These are phyloP conservation scores for Kewa caespitosa DNA, from an alignment of 179 eudicot species.

Conservation along the genomic window DNA sequence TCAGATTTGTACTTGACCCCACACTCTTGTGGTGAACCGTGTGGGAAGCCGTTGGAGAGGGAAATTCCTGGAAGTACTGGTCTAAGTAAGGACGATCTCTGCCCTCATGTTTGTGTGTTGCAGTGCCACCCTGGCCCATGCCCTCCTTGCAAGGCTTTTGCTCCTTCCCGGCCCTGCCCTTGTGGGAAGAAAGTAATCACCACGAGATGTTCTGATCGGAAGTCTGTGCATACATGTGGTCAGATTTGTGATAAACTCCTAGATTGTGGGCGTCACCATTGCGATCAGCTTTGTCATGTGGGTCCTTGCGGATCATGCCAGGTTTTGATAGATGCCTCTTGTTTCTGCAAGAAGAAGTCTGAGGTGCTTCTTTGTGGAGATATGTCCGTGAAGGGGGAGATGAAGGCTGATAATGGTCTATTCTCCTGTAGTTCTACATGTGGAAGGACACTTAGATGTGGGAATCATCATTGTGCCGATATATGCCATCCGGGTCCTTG, in stretches of 20 bases:
- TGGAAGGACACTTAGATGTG: slow-evolving; percentile 62
- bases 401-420: slow-evolving; percentile 57
- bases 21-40: slow-evolving; percentile 91
- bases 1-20: slow-evolving; percentile 90
- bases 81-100: slow-evolving; percentile 52
- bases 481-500: slow-evolving; percentile 90
- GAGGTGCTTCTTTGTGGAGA: slow-evolving; percentile 88
- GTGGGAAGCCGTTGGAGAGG: slow-evolving; percentile 85
- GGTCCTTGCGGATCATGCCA: slow-evolving; percentile 78
- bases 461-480: slow-evolving; percentile 69
- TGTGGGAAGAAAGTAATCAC: slow-evolving; percentile 79
- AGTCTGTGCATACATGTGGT: slow-evolving; percentile 78
- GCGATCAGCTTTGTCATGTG: slow-evolving; percentile 67
- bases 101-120: slow-evolving; percentile 90
- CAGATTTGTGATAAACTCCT: slow-evolving; percentile 71
- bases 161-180: slow-evolving; percentile 78
- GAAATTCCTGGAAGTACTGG: slow-evolving; percentile 44
- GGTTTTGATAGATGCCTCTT: slow-evolving; percentile 63
- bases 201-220: slow-evolving; percentile 80
- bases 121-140: slow-evolving; percentile 99
- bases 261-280: slow-evolving; percentile 71
- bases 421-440: slow-evolving; percentile 69
- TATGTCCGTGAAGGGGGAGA: slow-evolving; percentile 73
- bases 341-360: slow-evolving; percentile 79
- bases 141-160: slow-evolving; percentile 97